Evolutionary conservation across 1,139 yeast genomes (phyloP).

Genomic region (Hansenula lynferdii): DNA sequence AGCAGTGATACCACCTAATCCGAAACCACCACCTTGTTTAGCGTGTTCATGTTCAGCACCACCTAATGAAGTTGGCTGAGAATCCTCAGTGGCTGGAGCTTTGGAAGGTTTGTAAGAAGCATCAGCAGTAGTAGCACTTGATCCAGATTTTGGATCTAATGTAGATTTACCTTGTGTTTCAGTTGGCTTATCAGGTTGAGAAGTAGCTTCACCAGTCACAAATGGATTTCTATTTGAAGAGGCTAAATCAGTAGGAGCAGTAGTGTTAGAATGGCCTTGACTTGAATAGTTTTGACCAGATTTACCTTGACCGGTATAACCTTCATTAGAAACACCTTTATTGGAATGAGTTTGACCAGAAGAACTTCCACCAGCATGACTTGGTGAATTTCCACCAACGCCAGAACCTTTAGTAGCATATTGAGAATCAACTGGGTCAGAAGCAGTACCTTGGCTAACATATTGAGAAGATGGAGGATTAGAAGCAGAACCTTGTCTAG

Average conservation of each 20-base stretch:
- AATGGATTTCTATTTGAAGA: background rate
- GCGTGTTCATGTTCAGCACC: constrained; percentile 8
- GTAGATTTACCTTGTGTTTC: background rate
- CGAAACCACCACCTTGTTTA: constrained; percentile 8
- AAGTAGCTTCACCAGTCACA: background rate
- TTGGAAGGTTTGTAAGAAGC: background rate
- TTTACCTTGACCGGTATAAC: no score
- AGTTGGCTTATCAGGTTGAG: background rate
- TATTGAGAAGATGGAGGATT: constrained; percentile 1
- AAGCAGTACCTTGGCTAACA: background rate
- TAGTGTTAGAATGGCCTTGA: no score
- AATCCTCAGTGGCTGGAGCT: constrained; percentile 2
- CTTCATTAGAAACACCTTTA: no score
- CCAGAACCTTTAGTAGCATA: background rate
- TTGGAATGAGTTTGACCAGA: no score
- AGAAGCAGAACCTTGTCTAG: constrained; percentile 1
- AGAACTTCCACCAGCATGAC: no score
- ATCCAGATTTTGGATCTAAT: constrained; percentile 1
- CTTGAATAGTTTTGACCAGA: no score
- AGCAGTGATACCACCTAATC: constrained; percentile 9
- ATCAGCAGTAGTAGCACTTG: background rate
- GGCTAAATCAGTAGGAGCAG: background rate
- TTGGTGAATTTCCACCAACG: no score
- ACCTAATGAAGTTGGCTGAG: constrained; percentile 2
- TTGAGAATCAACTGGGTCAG: background rate